Evolutionary conservation across 179 eudicot genomes (phyloP).

Genomic region (Nepenthes alata): DNA sequence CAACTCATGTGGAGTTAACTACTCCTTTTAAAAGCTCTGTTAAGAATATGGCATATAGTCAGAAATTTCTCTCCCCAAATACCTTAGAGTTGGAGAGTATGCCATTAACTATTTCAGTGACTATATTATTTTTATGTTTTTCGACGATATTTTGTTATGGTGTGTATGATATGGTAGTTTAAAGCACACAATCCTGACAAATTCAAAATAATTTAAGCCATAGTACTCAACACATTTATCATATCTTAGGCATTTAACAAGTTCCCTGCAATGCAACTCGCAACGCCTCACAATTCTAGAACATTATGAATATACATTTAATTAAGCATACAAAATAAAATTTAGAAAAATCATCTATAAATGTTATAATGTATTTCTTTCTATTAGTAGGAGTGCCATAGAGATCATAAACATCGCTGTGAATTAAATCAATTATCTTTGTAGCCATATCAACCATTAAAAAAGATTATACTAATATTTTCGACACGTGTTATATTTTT

Average conservation of each 20-base stretch:
- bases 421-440: background rate
- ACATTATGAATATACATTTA: background rate
- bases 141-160: background rate
- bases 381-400: background rate
- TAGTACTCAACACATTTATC: slow-evolving; percentile 1
- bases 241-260: background rate
- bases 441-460: background rate
- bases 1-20: too few relatives aligned
- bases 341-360: background rate
- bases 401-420: background rate
- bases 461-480: too few relatives aligned
- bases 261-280: background rate
- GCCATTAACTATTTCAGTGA: background rate
- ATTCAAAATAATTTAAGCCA: background rate
- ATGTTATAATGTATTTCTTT: background rate
- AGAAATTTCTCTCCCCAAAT: background rate
- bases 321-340: background rate
- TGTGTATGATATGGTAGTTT: background rate
- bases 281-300: background rate
- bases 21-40: background rate
- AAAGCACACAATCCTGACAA: background rate
- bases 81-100: background rate
- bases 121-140: background rate
- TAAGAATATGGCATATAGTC: background rate
- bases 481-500: background rate